Evolutionary conservation across 768 basidiomycete species (phyloP), one percentile per base, ranked within the genome.

Genomic region (Trichaptum fuscoviolaceum): DNA sequence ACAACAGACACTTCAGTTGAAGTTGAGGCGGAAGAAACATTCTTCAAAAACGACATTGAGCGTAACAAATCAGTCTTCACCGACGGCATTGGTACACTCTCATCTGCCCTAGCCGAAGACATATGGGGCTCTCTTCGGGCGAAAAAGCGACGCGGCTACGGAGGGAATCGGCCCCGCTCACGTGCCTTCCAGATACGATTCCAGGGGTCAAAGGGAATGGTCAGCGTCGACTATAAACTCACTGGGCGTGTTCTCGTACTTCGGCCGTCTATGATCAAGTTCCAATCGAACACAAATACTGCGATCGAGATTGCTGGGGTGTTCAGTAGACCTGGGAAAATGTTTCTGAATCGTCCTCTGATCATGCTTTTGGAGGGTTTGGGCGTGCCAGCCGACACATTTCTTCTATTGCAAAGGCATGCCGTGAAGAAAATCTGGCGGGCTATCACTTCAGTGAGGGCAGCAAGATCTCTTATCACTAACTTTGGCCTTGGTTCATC

Each of bases 61-160:
- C 52, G 70, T 69, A 20, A 79, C 77, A 57, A 35, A 24, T 85
- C 82, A 67, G 75, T 77, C 60, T 90, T 90, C 73, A 90, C 90
- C 0, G 90, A 92, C 71, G 90, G 90, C 7, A 85, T 89, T 24
- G 91, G 90, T 0, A 85, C 83, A 0, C 82, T 89, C 67, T 89
- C 88, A 0, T 72, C 73, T 8, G 80, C 83, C 23, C 73, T 91
- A 23, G 86, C 87, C 0, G 70, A 73, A 5, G 82, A 80, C 8
- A 85, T 90, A 12, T 77, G 77, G 73, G 67, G 67, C 15, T 82
- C 80, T 64, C 69, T 79, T 7, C 75, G 81, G 27, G 70, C 81
- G 35, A 63, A 24, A 80, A 76, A 62, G 70, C 78, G 0, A 74
- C 77, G 1, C 80, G 81, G 35, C 75, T 77, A 30, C 76, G 79